phyloP scores from a whole-genome alignment of 169 alveolate genomes.

The Perkinsus olseni region DNA sequence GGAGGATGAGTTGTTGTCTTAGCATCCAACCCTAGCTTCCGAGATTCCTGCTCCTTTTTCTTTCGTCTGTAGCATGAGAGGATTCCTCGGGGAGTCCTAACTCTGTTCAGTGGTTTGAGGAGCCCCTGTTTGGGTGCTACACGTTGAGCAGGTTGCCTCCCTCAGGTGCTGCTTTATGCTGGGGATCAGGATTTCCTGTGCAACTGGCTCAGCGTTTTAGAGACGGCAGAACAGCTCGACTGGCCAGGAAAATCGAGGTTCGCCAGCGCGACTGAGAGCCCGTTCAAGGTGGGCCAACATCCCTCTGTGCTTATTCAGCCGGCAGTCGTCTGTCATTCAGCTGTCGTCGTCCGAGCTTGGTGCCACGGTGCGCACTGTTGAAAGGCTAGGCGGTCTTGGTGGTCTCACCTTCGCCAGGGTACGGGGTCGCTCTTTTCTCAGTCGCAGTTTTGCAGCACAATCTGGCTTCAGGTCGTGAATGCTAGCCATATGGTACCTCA shows the following conservation, averaged over 20 bases:
- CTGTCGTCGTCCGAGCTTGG: background rate
- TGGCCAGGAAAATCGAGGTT: background rate
- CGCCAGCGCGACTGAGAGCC: background rate
- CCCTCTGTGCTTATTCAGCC: too few species aligned
- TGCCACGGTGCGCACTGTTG: background rate
- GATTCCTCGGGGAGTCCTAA: too few species aligned
- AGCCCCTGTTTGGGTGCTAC: background rate
- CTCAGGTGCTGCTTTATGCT: background rate
- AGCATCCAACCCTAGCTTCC: too few species aligned
- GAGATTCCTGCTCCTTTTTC: too few species aligned
- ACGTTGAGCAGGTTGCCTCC: background rate
- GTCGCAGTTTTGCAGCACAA: background rate
- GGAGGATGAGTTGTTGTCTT: background rate
- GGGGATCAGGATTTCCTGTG: background rate
- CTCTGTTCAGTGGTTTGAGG: too few species aligned
- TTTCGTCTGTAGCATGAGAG: too few species aligned
- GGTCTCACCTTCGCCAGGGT: background rate
- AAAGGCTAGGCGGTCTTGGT: background rate
- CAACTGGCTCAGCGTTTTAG: background rate
- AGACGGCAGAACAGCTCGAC: background rate
- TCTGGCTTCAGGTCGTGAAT: slow-evolving; percentile 26
- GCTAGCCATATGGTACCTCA: slow-evolving; percentile 60
- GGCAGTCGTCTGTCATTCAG: background rate
- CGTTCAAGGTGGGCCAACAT: background rate
- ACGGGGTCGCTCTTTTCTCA: background rate